These are phyloP conservation scores for Excoecaria agallocha DNA, from an alignment of 345 rosid genomes.

Conservation along the genomic window DNA sequence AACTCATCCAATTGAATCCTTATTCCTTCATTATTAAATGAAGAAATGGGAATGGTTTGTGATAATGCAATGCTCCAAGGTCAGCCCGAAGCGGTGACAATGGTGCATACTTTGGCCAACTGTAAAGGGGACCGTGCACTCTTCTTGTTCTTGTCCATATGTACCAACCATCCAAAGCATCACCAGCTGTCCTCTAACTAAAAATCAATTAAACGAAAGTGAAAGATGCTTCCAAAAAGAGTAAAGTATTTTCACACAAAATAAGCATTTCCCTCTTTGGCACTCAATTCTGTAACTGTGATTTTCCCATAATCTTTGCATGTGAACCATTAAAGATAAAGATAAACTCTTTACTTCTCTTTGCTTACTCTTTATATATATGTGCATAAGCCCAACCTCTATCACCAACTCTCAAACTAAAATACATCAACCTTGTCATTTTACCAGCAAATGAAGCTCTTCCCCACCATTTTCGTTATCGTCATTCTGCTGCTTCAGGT, in stretches of 20 bases:
- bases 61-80: not conserved
- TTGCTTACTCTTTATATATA: not conserved
- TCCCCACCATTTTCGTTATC: conserved; percentile 20
- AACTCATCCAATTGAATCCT: not conserved
- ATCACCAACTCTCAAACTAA: not conserved
- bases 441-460: conserved; percentile 26
- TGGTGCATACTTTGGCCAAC: not conserved
- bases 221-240: conserved; percentile 22
- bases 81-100: not conserved
- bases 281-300: conserved; percentile 16
- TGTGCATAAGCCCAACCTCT: not conserved
- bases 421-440: not conserved
- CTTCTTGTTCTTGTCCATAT: not conserved
- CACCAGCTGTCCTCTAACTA: conserved; percentile 25
- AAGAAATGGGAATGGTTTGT: no score
- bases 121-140: not conserved
- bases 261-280: not conserved
- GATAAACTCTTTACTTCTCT: not conserved
- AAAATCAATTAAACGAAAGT: conserved; percentile 5
- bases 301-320: conserved; percentile 8
- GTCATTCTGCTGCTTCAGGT: conserved; percentile 31
- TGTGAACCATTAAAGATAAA: conserved; percentile 19
- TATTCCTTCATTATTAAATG: not conserved
- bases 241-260: not conserved
- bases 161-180: conserved; percentile 14